These are phyloP conservation scores for Aechmea fasciata DNA, from an alignment of 176 grass and related monocot species.

Conservation along the genomic window DNA sequence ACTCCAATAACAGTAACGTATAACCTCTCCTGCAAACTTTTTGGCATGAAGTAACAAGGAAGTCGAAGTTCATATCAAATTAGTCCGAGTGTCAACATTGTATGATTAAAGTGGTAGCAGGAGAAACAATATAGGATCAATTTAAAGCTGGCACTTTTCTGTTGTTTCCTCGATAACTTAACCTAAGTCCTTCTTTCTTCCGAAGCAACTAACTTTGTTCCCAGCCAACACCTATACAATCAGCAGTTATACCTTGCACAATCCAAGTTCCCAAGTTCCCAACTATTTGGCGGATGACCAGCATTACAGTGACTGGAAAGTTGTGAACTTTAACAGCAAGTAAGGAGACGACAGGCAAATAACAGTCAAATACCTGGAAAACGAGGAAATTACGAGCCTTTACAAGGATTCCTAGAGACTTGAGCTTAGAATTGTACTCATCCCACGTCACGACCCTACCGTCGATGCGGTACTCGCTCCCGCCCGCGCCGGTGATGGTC, in stretches of 20 bases:
- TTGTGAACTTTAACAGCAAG: neutral
- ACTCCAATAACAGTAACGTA: neutral
- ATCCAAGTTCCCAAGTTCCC: neutral
- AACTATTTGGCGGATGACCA: too few species aligned
- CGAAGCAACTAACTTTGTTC: neutral
- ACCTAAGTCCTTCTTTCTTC: neutral
- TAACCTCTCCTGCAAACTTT: neutral
- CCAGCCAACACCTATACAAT: neutral
- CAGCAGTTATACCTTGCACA: neutral
- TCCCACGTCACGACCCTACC: conserved; percentile 54
- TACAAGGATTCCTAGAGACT: conserved; percentile 88
- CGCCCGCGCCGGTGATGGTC: conserved; percentile 56
- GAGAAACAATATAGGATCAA: neutral
- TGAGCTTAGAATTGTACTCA: conserved; percentile 81
- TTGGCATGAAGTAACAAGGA: neutral
- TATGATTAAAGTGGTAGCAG: neutral
- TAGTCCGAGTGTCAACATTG: too few species aligned
- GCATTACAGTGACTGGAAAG: too few species aligned
- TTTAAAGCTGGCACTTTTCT: neutral
- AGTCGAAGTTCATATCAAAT: too few species aligned
- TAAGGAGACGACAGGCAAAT: neutral
- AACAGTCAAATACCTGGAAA: conserved; percentile 65
- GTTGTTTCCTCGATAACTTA: neutral
- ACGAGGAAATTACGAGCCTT: conserved; percentile 97
- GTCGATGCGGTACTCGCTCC: conserved; percentile 74